Conservation (phyloP, 495 filamentous ascomycete species). For the Neurospora sp. region DNA sequence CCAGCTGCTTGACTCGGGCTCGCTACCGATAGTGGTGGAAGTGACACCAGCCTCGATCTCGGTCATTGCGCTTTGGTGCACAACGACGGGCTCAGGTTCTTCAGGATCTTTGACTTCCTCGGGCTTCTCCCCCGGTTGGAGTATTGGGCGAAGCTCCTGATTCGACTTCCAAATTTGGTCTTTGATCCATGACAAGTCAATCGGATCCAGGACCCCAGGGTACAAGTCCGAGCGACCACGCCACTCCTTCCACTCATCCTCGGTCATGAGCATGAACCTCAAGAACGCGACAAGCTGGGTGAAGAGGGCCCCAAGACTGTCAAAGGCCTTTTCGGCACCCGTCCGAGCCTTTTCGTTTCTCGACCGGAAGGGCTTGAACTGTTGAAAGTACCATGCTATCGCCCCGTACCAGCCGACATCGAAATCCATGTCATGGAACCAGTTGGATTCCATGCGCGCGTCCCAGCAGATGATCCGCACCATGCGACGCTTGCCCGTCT, state of each 20-base stretch:
- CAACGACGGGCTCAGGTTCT: background rate
- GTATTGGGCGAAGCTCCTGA: background rate
- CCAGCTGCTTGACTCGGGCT: background rate
- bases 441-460: background rate
- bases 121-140: background rate
- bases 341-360: background rate
- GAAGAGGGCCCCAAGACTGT: background rate
- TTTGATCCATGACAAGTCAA: background rate
- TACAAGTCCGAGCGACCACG: background rate
- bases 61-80: background rate
- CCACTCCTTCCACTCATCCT: background rate
- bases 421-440: background rate
- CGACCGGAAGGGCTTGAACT: background rate
- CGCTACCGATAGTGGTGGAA: background rate
- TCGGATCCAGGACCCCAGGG: background rate
- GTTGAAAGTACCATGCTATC: background rate
- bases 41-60: background rate
- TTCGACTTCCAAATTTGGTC: background rate
- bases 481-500: background rate
- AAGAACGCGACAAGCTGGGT: no score
- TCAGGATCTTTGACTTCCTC: background rate
- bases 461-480: background rate
- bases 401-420: background rate
- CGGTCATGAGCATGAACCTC: background rate
- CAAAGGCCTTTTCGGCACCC: background rate